Evolutionary conservation across 257 asterid genomes (phyloP).

Genomic region (Parsonsia alboflavescens): DNA sequence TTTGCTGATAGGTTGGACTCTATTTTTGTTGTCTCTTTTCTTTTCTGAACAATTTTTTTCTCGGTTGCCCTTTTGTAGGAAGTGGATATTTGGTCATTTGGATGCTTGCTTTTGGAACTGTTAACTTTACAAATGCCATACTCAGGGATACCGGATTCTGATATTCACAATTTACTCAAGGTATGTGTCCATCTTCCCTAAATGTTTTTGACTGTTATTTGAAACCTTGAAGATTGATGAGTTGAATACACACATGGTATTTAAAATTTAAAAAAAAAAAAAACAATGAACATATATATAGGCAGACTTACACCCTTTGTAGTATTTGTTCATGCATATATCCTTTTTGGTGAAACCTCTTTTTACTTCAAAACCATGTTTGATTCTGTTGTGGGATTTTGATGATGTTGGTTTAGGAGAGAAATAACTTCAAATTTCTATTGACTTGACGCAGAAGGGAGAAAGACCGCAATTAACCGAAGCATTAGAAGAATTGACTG

Average conservation of each 20-base stretch:
- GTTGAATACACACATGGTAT: background rate
- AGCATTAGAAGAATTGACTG: constrained; percentile 30
- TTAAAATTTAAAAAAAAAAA: too few relatives aligned
- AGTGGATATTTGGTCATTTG: constrained; percentile 93
- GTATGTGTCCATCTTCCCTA: constrained; percentile 26
- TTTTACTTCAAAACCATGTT: background rate
- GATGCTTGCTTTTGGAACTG: constrained; percentile 78
- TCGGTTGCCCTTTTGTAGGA: constrained; percentile 34
- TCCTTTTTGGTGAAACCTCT: background rate
- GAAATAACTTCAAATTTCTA: background rate
- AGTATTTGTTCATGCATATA: too few relatives aligned
- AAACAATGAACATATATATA: background rate
- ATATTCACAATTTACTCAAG: constrained; percentile 48
- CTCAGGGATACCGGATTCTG: constrained; percentile 45
- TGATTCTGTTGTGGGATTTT: too few relatives aligned
- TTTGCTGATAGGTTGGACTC: too few relatives aligned
- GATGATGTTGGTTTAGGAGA: background rate
- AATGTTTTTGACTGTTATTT: background rate
- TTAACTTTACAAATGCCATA: constrained; percentile 70
- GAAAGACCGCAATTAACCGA: constrained; percentile 29
- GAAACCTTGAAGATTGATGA: background rate
- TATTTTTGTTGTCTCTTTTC: background rate
- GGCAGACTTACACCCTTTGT: background rate
- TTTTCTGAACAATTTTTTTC: constrained; percentile 9
- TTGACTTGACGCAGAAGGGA: constrained; percentile 28